Conservation (phyloP, 441 rosid species). For the Viola pubescens region DNA sequence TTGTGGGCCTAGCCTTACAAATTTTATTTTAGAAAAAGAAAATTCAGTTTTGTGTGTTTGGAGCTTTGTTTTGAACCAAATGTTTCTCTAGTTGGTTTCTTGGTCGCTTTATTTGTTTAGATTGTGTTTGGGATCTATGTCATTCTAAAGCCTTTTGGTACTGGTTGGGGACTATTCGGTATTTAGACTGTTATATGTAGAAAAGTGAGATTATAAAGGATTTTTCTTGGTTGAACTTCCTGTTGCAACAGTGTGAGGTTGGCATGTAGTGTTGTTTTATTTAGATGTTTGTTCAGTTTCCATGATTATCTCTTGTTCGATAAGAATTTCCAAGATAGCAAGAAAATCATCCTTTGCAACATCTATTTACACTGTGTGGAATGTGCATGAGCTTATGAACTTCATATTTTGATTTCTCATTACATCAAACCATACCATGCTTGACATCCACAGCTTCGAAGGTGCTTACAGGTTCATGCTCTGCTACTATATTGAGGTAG, state of each 20-base stretch:
- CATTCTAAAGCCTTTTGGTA: background rate
- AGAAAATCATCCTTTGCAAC: constrained; percentile 19
- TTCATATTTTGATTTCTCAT: constrained; percentile 19
- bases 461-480: constrained; percentile 49
- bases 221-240: background rate
- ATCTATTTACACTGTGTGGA: constrained; percentile 16
- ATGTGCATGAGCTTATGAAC: constrained; percentile 18
- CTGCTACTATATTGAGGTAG: constrained; percentile 53
- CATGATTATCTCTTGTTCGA: constrained; percentile 12
- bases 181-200: background rate
- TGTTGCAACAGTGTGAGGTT: background rate
- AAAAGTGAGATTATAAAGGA: background rate
- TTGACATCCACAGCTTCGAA: constrained; percentile 39
- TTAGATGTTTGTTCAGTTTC: constrained; percentile 13
- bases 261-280: constrained; percentile 1
- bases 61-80: background rate
- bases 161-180: background rate
- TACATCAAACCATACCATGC: constrained; percentile 17
- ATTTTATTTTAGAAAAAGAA: background rate
- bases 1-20: too few relatives aligned
- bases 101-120: constrained; percentile 2
- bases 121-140: background rate
- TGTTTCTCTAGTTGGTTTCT: background rate
- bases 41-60: background rate
- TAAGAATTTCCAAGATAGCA: constrained; percentile 20